A percentile compares a stretch with the other conserved stretches of the same genome.
Evolutionary conservation across 257 asterid genomes (phyloP).

Genomic region (Solanum sitiens): DNA sequence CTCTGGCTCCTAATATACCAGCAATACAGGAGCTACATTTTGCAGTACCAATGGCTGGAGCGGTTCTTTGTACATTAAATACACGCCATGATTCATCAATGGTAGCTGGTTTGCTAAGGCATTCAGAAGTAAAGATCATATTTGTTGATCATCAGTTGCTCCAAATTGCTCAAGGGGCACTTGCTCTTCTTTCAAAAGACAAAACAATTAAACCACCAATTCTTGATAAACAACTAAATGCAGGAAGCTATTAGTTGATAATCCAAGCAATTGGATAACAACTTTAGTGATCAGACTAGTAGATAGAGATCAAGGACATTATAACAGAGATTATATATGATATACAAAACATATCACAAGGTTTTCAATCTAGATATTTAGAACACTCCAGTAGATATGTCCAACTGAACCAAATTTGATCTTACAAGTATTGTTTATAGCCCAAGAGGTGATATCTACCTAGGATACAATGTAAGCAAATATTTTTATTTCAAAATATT

Average conservation of each 20-base stretch:
- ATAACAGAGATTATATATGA: background rate
- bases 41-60: background rate
- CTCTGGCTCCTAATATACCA: background rate
- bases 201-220: conserved; percentile 7
- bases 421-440: background rate
- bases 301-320: background rate
- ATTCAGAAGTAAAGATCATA: background rate
- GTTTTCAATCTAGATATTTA: background rate
- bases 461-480: background rate
- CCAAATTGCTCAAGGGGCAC: background rate
- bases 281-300: background rate
- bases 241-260: background rate
- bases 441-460: background rate
- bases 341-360: background rate
- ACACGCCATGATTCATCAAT: background rate
- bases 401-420: background rate
- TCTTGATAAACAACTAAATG: background rate
- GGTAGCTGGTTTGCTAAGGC: background rate
- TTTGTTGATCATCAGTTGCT: background rate
- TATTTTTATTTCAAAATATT: no score
- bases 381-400: background rate
- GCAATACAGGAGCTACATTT: background rate
- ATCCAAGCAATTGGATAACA: background rate
- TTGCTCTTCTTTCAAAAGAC: background rate
- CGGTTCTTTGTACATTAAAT: background rate